These are phyloP conservation scores for Gonapodya prolifera DNA, from an alignment of 192 early-diverging fungal genomes.

Conservation along the genomic window DNA sequence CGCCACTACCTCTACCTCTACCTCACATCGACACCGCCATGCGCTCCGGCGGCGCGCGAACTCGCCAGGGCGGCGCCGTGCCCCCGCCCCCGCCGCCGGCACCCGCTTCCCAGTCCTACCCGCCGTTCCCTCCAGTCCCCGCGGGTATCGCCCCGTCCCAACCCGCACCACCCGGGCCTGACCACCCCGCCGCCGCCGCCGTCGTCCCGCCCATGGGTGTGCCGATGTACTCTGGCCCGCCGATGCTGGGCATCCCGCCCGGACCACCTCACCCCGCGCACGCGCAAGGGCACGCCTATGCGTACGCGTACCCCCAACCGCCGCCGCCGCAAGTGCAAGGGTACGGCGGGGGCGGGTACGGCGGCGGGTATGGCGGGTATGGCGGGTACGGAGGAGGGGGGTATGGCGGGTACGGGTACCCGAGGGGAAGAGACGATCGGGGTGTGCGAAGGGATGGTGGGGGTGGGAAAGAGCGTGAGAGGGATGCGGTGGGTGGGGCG, in stretches of 20 bases:
- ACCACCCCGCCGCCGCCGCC: too few species aligned
- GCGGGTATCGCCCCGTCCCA: too few species aligned
- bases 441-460: too few species aligned
- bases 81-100: neutral
- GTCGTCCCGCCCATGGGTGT: too few species aligned
- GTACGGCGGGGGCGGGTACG: neutral
- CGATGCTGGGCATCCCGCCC: neutral
- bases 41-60: neutral
- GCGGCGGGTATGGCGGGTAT: neutral
- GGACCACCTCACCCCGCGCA: neutral
- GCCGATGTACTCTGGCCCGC: neutral
- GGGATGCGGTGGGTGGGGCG: neutral
- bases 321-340: too few species aligned
- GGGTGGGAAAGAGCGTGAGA: too few species aligned
- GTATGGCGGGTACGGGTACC: neutral
- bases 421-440: neutral
- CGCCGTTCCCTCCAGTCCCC: neutral
- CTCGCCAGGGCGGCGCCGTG: neutral
- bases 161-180: too few species aligned
- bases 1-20: neutral
- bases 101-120: neutral
- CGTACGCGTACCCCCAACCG: too few species aligned
- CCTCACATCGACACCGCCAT: too few species aligned
- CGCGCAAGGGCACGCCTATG: neutral
- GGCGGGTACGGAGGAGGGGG: neutral